Percentiles rank a stretch among this genome's conserved stretches.
Evolutionary conservation across 2,329 filamentous ascomycete genomes (phyloP).

Genomic region (Claviceps pazoutovae): DNA sequence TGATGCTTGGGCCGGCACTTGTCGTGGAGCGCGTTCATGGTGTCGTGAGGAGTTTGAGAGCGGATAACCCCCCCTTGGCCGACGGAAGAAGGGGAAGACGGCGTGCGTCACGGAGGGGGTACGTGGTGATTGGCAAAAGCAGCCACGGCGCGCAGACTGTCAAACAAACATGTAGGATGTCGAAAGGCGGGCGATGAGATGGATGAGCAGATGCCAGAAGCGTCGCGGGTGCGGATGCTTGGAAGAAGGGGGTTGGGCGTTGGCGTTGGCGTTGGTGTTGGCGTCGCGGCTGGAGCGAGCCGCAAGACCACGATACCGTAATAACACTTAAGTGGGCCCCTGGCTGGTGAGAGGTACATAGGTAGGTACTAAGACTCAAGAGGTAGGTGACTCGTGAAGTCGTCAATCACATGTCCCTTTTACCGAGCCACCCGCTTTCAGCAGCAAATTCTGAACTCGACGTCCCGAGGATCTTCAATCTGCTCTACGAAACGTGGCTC

Average conservation of each 20-base stretch:
- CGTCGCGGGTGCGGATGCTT: too few species aligned
- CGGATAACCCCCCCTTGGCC: not conserved
- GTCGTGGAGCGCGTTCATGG: constrained; percentile 52
- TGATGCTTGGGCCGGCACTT: constrained; percentile 87
- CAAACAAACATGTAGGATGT: not conserved
- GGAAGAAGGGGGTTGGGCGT: not conserved
- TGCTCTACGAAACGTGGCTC: too few species aligned
- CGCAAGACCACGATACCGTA: not conserved
- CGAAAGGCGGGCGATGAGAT: not conserved
- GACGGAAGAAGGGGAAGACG: not conserved
- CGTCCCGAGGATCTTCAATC: too few species aligned
- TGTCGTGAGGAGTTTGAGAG: constrained; percentile 4
- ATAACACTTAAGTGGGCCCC: not conserved
- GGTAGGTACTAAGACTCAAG: too few species aligned
- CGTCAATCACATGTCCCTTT: too few species aligned
- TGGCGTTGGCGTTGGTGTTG: not conserved
- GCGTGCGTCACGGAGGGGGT: not conserved
- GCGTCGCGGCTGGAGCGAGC: not conserved
- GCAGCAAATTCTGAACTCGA: too few species aligned
- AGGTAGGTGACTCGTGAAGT: too few species aligned
- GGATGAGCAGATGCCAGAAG: not conserved
- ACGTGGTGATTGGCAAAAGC: not conserved
- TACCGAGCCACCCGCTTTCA: too few species aligned
- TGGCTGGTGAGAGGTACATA: too few species aligned
- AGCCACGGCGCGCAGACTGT: constrained; percentile 3